Evolutionary conservation across 352 stramenopile species (phyloP).

Genomic region (Globisporangium takayamanum): DNA sequence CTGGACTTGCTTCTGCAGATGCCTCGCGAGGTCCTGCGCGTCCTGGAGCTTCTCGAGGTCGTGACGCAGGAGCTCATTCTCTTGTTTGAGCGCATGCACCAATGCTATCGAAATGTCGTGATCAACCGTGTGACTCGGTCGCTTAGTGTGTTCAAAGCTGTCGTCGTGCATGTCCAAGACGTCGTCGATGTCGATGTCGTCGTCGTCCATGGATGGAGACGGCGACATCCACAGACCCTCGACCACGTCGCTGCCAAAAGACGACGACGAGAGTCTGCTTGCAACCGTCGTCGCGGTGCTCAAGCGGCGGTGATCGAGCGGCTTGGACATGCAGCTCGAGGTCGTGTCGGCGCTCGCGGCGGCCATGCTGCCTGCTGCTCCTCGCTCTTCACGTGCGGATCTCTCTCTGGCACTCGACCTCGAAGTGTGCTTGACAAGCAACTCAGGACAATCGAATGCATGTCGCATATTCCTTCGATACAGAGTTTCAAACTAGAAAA

Average conservation of each 20-base stretch:
- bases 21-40: constrained; percentile 24
- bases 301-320: background rate
- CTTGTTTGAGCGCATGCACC: constrained; percentile 29
- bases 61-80: constrained; percentile 36
- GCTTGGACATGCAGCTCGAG: background rate
- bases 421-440: too few relatives aligned
- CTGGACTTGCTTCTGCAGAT: constrained; percentile 28
- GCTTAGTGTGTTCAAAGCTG: constrained; percentile 8
- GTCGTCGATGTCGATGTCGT: background rate
- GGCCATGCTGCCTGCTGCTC: background rate
- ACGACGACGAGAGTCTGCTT: background rate
- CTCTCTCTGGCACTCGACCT: too few relatives aligned
- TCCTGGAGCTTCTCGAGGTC: constrained; percentile 28
- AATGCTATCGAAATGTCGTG: background rate
- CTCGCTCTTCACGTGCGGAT: too few relatives aligned
- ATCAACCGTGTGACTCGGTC: constrained; percentile 3
- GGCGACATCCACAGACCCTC: background rate
- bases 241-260: background rate
- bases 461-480: too few relatives aligned
- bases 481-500: too few relatives aligned
- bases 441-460: too few relatives aligned
- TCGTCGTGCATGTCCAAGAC: background rate
- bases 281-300: background rate
- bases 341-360: background rate
- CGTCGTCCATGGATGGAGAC: background rate